phyloP scores from a whole-genome alignment of 495 filamentous ascomycete species.

The Podospora sp. region DNA sequence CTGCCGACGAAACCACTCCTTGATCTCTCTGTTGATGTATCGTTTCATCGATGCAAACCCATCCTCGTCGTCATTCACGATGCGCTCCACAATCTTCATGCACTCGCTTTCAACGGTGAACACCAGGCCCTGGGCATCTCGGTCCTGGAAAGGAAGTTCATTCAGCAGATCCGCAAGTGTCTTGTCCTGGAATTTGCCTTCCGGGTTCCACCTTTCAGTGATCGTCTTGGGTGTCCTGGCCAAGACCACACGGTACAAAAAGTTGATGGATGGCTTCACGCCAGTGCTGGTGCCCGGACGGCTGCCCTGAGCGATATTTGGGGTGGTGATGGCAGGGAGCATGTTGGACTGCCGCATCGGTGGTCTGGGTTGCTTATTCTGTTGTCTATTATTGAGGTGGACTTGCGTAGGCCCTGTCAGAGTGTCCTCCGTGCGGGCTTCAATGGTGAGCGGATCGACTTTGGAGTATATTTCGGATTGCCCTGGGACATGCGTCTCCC shows the following conservation, averaged over 20 bases:
- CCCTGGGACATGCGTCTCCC: no score
- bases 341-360: not conserved
- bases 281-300: not conserved
- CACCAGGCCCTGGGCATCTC: not conserved
- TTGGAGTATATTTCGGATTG: no score
- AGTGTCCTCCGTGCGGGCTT: no score
- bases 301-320: not conserved
- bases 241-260: not conserved
- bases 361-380: not conserved
- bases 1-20: slow-evolving; percentile 3
- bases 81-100: slow-evolving; percentile 10
- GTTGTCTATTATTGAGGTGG: no score
- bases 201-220: not conserved
- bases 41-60: slow-evolving; percentile 11
- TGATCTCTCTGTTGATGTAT: slow-evolving; percentile 3
- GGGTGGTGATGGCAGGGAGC: no score
- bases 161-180: slow-evolving; percentile 2
- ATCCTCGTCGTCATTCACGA: slow-evolving; percentile 9
- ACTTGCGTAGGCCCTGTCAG: no score
- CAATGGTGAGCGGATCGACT: no score
- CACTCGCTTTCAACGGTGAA: slow-evolving; percentile 3
- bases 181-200: slow-evolving; percentile 8
- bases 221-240: not conserved
- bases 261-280: slow-evolving; percentile 4
- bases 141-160: slow-evolving; percentile 4